phyloP scores from a whole-genome alignment of 805 yeast species.

The Schizosaccharomyces cryophilus region DNA sequence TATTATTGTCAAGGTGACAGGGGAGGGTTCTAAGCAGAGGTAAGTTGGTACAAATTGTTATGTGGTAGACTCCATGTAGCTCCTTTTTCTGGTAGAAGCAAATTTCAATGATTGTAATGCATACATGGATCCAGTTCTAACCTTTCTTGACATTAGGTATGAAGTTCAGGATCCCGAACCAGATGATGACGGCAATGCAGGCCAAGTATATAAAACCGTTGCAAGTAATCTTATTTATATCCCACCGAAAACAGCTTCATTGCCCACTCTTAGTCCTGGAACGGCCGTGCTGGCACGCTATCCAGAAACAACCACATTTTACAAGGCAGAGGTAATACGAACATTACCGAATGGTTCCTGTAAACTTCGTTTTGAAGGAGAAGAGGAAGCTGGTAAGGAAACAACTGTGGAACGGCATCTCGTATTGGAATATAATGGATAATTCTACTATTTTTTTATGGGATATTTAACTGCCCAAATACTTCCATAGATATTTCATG shows the following conservation, averaged over 20 bases:
- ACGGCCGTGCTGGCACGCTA: constrained; percentile 73
- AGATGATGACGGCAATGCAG: constrained; percentile 67
- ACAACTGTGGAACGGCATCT: constrained; percentile 72
- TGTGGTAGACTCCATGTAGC: not conserved
- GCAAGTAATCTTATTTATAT: constrained; percentile 28
- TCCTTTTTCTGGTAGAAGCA: not conserved
- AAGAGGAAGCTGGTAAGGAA: constrained; percentile 86
- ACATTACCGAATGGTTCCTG: constrained; percentile 52
- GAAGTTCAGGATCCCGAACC: constrained; percentile 98
- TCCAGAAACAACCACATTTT: constrained; percentile 93
- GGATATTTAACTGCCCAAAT: not conserved
- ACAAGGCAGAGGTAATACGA: constrained; percentile 78
- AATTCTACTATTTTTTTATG: not conserved
- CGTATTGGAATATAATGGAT: constrained; percentile 26
- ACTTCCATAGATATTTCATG: too few relatives aligned
- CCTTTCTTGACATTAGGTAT: constrained; percentile 19
- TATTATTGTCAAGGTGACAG: constrained; percentile 52
- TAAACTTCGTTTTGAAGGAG: constrained; percentile 74
- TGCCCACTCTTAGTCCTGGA: constrained; percentile 39
- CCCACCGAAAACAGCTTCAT: constrained; percentile 26
- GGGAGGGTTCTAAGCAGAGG: constrained; percentile 31
- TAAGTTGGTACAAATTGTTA: constrained; percentile 3
- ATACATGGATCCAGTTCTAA: not conserved
- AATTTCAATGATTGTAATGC: not conserved
- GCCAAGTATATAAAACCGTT: constrained; percentile 16